phyloP scores from a whole-genome alignment of 805 yeast genomes.

The Zygotorulaspora florentina region DNA sequence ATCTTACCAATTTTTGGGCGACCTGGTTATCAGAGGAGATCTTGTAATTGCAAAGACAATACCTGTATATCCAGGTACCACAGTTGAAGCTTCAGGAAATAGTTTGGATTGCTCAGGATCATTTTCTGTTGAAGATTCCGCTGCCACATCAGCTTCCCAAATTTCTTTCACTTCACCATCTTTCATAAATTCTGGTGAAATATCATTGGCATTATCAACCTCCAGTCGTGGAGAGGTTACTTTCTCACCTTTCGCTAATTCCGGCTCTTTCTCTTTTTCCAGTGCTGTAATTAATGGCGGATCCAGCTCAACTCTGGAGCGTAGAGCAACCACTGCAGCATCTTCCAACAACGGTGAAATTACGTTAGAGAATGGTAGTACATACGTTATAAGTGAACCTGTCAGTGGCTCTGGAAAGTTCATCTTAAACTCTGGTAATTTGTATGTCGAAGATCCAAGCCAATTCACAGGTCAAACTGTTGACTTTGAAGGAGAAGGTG shows the following conservation, averaged over 20 bases:
- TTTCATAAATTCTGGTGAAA: constrained; percentile 1
- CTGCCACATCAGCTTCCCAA: constrained; percentile 4
- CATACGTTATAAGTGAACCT: constrained; percentile 1
- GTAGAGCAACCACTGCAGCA: constrained; percentile 1
- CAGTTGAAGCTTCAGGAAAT: neutral
- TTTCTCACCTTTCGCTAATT: constrained; percentile 1
- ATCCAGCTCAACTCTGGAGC: neutral
- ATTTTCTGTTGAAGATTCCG: constrained; percentile 1
- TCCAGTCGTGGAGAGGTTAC: constrained; percentile 1
- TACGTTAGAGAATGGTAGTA: constrained; percentile 1
- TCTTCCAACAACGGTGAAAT: constrained; percentile 4
- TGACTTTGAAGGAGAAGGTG: constrained; percentile 1
- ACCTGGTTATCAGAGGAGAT: neutral
- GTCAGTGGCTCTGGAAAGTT: constrained; percentile 3
- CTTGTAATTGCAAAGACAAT: neutral
- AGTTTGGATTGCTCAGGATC: neutral
- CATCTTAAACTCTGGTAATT: neutral
- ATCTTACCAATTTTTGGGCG: neutral
- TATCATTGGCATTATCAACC: constrained; percentile 1
- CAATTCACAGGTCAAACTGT: constrained; percentile 8
- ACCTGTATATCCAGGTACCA: constrained; percentile 4
- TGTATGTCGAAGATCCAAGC: neutral
- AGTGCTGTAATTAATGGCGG: constrained; percentile 4
- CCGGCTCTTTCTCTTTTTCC: constrained; percentile 3
- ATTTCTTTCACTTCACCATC: constrained; percentile 1